These are phyloP conservation scores for Clavariopsis aquatica DNA, from an alignment of 495 filamentous ascomycete species.

Conservation along the genomic window DNA sequence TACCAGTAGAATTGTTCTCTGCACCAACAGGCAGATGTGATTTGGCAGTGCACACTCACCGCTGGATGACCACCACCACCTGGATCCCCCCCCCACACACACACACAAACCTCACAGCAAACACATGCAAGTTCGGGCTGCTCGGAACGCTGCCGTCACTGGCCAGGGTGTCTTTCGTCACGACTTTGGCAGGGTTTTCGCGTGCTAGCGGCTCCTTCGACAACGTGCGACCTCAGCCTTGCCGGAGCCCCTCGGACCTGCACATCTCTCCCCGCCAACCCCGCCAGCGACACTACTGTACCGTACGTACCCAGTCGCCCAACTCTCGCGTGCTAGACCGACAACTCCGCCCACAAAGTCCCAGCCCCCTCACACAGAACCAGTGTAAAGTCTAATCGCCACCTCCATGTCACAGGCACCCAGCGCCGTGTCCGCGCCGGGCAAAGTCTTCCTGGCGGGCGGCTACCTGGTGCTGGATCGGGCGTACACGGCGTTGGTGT, in stretches of 20 bases:
- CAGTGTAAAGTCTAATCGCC: too few relatives aligned
- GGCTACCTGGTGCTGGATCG: conserved; percentile 94
- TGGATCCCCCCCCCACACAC: too few relatives aligned
- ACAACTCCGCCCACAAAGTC: background rate
- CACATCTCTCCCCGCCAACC: background rate
- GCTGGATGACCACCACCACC: too few relatives aligned
- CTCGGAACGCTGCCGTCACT: too few relatives aligned
- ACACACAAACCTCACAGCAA: too few relatives aligned
- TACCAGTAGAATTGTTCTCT: too few relatives aligned
- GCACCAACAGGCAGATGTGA: too few relatives aligned
- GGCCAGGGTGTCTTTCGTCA: background rate
- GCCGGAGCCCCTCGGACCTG: background rate
- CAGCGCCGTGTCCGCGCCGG: conserved; percentile 82
- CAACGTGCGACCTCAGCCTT: background rate
- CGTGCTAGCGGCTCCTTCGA: background rate
- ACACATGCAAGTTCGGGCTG: too few relatives aligned
- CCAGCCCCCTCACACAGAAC: background rate
- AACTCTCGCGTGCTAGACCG: background rate
- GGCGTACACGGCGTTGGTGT: conserved; percentile 83
- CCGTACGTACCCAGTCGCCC: background rate
- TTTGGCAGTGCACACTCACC: too few relatives aligned
- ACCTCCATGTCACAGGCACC: conserved; percentile 50
- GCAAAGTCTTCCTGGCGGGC: conserved; percentile 92
- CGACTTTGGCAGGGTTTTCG: background rate
- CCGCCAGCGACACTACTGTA: too few relatives aligned